phyloP scores from a whole-genome alignment of 163 green algal genomes.

The Scenedesmus sp. region DNA sequence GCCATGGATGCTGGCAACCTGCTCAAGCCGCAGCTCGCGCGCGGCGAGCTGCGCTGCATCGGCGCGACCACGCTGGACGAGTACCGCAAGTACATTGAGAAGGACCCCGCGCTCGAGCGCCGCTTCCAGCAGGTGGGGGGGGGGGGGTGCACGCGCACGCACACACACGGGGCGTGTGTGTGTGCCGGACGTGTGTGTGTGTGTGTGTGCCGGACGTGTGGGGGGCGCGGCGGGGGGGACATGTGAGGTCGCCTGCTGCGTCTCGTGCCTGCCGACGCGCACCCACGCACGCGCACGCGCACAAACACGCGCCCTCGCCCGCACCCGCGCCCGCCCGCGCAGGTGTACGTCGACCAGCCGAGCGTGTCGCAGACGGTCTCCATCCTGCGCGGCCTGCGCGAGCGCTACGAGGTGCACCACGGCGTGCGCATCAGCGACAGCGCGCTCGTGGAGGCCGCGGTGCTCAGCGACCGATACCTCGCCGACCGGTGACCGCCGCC shows the following conservation, averaged over 20 bases:
- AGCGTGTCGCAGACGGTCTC: constrained; percentile 86
- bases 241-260: too few relatives aligned
- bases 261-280: too few relatives aligned
- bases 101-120: constrained; percentile 93
- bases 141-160: background rate
- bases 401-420: constrained; percentile 90
- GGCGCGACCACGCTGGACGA: constrained; percentile 96
- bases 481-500: constrained; percentile 45
- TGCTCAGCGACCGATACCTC: constrained; percentile 80
- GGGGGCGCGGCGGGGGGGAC: too few relatives aligned
- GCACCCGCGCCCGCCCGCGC: too few relatives aligned
- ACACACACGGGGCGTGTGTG: too few relatives aligned
- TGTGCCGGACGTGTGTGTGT: too few relatives aligned
- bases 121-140: constrained; percentile 86
- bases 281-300: too few relatives aligned
- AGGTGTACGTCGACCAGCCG: constrained; percentile 92
- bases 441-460: constrained; percentile 89
- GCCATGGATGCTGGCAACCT: constrained; percentile 82
- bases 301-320: too few relatives aligned
- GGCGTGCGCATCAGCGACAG: constrained; percentile 93
- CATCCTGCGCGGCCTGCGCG: constrained; percentile 90
- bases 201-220: too few relatives aligned
- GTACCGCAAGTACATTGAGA: constrained; percentile 97
- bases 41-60: constrained; percentile 95
- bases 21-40: constrained; percentile 82